A percentile compares a stretch with the other conserved stretches of the same genome.
Evolutionary conservation across 768 basidiomycete genomes (phyloP).

Genomic region (Suillus cothurnatus): DNA sequence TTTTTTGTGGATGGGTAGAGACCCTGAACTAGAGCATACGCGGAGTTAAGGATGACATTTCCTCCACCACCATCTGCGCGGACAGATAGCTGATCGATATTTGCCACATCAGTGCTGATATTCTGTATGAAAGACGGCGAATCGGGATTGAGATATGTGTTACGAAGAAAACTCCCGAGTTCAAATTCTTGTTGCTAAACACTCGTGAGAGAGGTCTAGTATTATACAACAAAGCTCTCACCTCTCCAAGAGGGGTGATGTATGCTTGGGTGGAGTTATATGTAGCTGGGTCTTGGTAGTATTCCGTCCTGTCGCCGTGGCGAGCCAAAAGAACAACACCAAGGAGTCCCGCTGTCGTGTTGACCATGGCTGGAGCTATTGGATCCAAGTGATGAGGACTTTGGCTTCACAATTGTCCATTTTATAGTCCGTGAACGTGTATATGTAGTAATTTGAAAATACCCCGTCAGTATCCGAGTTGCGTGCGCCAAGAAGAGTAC

Average conservation of each 20-base stretch:
- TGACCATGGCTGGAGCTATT: slow-evolving; percentile 24
- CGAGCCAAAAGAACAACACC: slow-evolving; percentile 77
- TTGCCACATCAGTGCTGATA: slow-evolving; percentile 64
- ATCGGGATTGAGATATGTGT: slow-evolving; percentile 60
- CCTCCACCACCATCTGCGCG: slow-evolving; percentile 83
- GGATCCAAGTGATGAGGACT: not conserved
- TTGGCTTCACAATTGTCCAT: too few species aligned
- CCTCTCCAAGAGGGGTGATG: slow-evolving; percentile 76
- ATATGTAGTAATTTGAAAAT: too few species aligned
- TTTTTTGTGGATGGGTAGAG: slow-evolving; percentile 75
- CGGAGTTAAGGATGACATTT: slow-evolving; percentile 79
- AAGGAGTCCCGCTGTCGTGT: slow-evolving; percentile 43
- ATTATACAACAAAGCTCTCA: slow-evolving; percentile 21
- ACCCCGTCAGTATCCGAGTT: not conserved
- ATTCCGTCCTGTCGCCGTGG: slow-evolving; percentile 72
- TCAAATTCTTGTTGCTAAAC: slow-evolving; percentile 64
- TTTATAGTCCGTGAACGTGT: not conserved
- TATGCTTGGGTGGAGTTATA: slow-evolving; percentile 65
- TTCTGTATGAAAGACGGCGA: slow-evolving; percentile 70
- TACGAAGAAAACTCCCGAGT: slow-evolving; percentile 60
- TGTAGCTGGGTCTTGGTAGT: slow-evolving; percentile 72
- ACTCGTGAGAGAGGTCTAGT: slow-evolving; percentile 5
- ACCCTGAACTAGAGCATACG: slow-evolving; percentile 81
- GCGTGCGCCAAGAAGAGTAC: not conserved
- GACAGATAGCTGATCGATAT: slow-evolving; percentile 69